Evolutionary conservation across 345 rosid genomes (phyloP).

Genomic region (Geranium brycei): DNA sequence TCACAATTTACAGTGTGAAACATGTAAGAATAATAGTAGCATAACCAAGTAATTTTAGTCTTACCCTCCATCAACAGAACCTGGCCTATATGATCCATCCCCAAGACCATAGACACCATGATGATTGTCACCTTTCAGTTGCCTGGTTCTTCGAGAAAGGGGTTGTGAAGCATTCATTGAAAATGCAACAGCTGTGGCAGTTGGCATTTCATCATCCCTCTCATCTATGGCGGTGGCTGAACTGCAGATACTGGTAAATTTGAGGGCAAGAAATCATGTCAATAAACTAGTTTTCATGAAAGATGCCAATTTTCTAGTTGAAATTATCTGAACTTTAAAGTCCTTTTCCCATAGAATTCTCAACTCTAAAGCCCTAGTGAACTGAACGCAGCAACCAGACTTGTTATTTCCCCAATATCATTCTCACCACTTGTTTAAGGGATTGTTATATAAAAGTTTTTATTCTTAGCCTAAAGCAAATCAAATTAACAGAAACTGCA

Average conservation of each 20-base stretch:
- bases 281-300: conserved; percentile 3
- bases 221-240: conserved; percentile 67
- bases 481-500: too few species aligned
- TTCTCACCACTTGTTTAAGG: too few species aligned
- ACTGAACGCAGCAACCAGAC: neutral
- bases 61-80: conserved; percentile 69
- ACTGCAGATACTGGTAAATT: conserved; percentile 45
- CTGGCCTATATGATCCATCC: conserved; percentile 58
- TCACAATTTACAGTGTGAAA: neutral
- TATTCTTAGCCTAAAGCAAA: too few species aligned
- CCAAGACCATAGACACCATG: conserved; percentile 40
- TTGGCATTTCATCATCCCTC: conserved; percentile 81
- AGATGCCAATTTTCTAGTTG: neutral
- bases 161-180: conserved; percentile 60
- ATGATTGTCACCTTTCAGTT: conserved; percentile 64
- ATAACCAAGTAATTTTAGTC: conserved; percentile 12
- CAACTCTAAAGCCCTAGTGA: neutral
- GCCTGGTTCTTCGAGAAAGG: conserved; percentile 82
- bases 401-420: too few species aligned
- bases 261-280: conserved; percentile 13
- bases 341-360: neutral
- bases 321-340: neutral
- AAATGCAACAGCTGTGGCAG: conserved; percentile 62
- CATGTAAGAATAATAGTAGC: neutral
- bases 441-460: too few species aligned